Evolutionary conservation across 441 rosid species (phyloP).

Genomic region (Corymbia calophylla): DNA sequence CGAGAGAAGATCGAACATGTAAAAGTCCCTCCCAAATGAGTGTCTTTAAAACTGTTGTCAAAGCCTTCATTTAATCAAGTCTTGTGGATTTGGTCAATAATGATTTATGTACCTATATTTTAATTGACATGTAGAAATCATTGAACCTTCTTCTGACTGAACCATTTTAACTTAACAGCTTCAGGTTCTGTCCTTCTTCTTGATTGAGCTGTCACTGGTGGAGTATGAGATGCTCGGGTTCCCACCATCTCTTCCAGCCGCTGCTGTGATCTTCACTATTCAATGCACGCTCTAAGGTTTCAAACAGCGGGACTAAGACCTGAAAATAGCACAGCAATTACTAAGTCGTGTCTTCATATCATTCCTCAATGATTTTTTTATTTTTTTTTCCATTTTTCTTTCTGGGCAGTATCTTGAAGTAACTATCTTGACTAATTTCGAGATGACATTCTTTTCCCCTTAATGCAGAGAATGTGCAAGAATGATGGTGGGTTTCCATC

Average conservation of each 20-base stretch:
- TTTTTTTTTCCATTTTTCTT: neutral
- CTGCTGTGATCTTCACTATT: constrained; percentile 75
- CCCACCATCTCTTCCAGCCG: constrained; percentile 37
- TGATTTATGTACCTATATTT: no score
- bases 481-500: constrained; percentile 30
- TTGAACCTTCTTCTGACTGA: no score
- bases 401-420: neutral
- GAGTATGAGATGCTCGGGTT: constrained; percentile 75
- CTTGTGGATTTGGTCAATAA: no score
- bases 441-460: neutral
- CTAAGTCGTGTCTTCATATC: constrained; percentile 18
- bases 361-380: neutral
- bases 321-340: constrained; percentile 45
- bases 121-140: no score
- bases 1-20: no score
- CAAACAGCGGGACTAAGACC: constrained; percentile 60
- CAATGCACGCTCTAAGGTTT: constrained; percentile 51
- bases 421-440: neutral
- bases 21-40: no score
- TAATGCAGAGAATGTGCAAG: constrained; percentile 65
- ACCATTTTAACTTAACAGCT: constrained; percentile 29
- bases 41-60: no score
- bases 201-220: constrained; percentile 70
- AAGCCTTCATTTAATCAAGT: no score
- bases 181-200: constrained; percentile 60